Base-by-base conservation (phyloP, 2,329 filamentous ascomycete genomes). In the Fusarium pilosicola region DNA sequence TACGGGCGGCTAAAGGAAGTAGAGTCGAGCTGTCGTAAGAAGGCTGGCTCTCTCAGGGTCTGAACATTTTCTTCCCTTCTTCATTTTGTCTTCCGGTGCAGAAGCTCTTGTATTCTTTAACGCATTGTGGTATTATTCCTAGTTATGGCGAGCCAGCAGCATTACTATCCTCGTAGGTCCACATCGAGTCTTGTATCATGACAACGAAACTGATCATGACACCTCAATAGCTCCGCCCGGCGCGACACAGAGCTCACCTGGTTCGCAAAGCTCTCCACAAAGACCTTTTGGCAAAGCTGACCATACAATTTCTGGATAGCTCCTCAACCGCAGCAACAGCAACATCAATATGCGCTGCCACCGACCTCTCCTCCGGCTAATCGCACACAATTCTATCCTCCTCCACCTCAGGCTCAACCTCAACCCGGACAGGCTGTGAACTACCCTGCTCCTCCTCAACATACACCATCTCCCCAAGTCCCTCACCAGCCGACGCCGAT, bases 91-190 rank as follows among this genome's bases (percentile, higher is more conserved):
- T 28, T 68, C 62, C 28, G 49, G 24, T 26, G 34, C 38, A 48
- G 24, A 46, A 41, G 20, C 13, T 45, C 55, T 52, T 41, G 42
- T 57, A 24, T 39, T 55, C 34, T 44, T n/a, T 26, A 22, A 36
- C 6, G 34, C 8, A 24, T 20, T 42, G 32, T 56, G 20, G 38
- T 51, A n/a, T n/a, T 58, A 42, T 39, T 41, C 20, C 49, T 41
- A 39, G 60, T 70, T 69, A 86, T 87, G 83, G 84, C 84, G 65
- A 79, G 78, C 60, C 80, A 81, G 46, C 78, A 80, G 57, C 83
- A 84, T 63, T 87, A 84, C 74, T 87, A 87, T 77, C 85, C 86
- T 68, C 86, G 86, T 87, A 79, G 77, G 85, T 79, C 45, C 56
- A 64, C 42, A 51, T 36, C 49, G 34, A 48, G 36, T 69, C 77